phyloP scores from a whole-genome alignment of 1,284 basidiomycete genomes.

The Meira nashicola region DNA sequence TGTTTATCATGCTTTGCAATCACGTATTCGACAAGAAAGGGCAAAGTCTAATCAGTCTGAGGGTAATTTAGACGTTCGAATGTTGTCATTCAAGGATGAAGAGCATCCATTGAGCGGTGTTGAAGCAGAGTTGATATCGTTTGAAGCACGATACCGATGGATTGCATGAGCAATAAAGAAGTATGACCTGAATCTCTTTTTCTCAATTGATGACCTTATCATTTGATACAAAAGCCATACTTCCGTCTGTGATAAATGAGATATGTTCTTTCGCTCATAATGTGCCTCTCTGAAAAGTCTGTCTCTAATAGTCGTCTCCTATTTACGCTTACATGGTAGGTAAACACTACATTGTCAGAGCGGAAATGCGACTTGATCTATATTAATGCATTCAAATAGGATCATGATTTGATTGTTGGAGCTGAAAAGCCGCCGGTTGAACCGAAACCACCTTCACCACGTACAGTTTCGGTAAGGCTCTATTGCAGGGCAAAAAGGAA shows the following conservation, averaged over 20 bases:
- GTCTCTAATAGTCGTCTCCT: too few relatives aligned
- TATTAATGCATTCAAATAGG: too few relatives aligned
- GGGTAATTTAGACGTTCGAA: not conserved
- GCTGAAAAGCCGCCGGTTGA: constrained; percentile 68
- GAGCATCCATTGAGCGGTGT: constrained; percentile 23
- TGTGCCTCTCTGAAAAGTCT: too few relatives aligned
- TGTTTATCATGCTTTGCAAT: constrained; percentile 20
- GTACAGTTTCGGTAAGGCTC: constrained; percentile 74
- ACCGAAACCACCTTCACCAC: constrained; percentile 85
- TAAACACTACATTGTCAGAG: too few relatives aligned
- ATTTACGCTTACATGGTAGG: too few relatives aligned
- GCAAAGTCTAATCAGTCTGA: not conserved
- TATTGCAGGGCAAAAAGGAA: constrained; percentile 44
- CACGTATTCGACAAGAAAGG: not conserved
- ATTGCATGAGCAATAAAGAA: too few relatives aligned
- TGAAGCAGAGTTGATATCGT: constrained; percentile 15
- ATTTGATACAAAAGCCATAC: too few relatives aligned
- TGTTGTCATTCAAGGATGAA: constrained; percentile 15
- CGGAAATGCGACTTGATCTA: too few relatives aligned
- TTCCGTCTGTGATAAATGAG: too few relatives aligned
- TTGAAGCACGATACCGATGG: constrained; percentile 10
- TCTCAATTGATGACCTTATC: too few relatives aligned
- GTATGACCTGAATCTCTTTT: too few relatives aligned
- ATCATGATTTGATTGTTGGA: not conserved
- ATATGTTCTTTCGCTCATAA: too few relatives aligned